Conservation (phyloP, 2,329 filamentous ascomycete genomes). For the Microdochium nivale region DNA sequence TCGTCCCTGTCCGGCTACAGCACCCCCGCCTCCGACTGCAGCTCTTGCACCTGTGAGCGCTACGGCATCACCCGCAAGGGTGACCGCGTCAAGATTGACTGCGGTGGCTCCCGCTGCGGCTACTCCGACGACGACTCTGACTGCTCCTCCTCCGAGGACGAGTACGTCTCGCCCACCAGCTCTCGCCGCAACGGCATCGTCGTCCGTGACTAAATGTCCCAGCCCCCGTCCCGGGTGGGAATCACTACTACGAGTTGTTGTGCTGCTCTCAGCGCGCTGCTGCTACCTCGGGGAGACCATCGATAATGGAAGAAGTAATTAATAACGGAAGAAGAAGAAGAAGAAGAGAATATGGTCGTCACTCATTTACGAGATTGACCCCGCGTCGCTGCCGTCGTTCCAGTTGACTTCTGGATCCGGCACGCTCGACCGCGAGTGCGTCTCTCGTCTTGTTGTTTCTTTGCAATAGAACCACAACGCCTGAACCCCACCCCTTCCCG, state of each 20-base stretch:
- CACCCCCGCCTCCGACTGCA: conserved; percentile 67
- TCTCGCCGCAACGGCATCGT: conserved; percentile 58
- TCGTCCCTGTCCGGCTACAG: conserved; percentile 72
- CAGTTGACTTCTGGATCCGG: neutral
- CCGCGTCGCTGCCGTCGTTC: neutral
- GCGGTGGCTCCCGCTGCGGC: conserved; percentile 79
- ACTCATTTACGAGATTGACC: conserved; percentile 1
- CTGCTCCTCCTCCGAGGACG: conserved; percentile 62
- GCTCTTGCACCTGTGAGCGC: conserved; percentile 84
- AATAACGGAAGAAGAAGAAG: neutral
- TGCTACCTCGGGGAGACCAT: neutral
- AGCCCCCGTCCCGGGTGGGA: neutral
- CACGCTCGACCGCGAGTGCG: neutral
- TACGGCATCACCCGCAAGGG: conserved; percentile 93
- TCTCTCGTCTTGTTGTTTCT: neutral
- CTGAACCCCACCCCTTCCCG: neutral
- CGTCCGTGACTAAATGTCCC: conserved; percentile 30
- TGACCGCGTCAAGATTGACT: conserved; percentile 92
- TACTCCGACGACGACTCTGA: conserved; percentile 63
- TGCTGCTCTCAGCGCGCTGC: neutral
- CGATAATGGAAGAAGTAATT: neutral
- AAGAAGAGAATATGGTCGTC: conserved; percentile 1
- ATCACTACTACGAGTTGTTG: neutral
- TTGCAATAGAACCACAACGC: neutral
- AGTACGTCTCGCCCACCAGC: conserved; percentile 44